Percentiles rank a stretch among this genome's conserved stretches.
These are phyloP conservation scores for Yamadazyma blattariae DNA, from an alignment of 1,139 yeast genomes.

Conservation along the genomic window DNA sequence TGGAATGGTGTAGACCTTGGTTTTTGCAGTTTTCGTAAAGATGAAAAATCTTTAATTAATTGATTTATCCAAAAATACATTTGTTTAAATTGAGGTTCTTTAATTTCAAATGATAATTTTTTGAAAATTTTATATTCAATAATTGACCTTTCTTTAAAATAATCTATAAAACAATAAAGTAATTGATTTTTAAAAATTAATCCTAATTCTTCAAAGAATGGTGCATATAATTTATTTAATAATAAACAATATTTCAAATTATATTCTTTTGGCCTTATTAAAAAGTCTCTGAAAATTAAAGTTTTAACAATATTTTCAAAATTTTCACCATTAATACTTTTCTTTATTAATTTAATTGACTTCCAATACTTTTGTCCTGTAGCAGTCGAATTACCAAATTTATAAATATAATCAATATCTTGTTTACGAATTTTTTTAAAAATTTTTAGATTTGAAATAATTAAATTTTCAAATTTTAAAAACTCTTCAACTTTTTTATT, in stretches of 20 bases:
- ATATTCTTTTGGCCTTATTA: slow-evolving; percentile 23
- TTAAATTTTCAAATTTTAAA: slow-evolving; percentile 2
- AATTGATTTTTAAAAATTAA: slow-evolving; percentile 15
- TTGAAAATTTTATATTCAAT: slow-evolving; percentile 4
- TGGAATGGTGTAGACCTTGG: not conserved
- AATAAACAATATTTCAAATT: slow-evolving; percentile 23
- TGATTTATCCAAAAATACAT: slow-evolving; percentile 10
- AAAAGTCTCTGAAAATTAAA: slow-evolving; percentile 23
- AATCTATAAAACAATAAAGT: slow-evolving; percentile 4
- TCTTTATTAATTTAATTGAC: slow-evolving; percentile 22
- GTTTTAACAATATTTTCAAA: slow-evolving; percentile 13
- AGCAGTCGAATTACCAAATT: slow-evolving; percentile 38
- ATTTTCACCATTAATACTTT: slow-evolving; percentile 3
- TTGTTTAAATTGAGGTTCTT: slow-evolving; percentile 2
- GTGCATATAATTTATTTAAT: slow-evolving; percentile 30
- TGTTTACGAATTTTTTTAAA: slow-evolving; percentile 44
- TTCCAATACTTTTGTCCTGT: slow-evolving; percentile 41
- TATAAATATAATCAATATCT: slow-evolving; percentile 35
- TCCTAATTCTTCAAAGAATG: slow-evolving; percentile 32
- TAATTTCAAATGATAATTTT: slow-evolving; percentile 8
- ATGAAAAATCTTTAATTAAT: not conserved
- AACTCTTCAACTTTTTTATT: slow-evolving; percentile 5
- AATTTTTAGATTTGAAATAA: slow-evolving; percentile 21
- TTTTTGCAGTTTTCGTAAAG: not conserved
- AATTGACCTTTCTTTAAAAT: slow-evolving; percentile 6